Evolutionary conservation across 805 yeast genomes (phyloP).

Genomic region (Ogataea naganishii): DNA sequence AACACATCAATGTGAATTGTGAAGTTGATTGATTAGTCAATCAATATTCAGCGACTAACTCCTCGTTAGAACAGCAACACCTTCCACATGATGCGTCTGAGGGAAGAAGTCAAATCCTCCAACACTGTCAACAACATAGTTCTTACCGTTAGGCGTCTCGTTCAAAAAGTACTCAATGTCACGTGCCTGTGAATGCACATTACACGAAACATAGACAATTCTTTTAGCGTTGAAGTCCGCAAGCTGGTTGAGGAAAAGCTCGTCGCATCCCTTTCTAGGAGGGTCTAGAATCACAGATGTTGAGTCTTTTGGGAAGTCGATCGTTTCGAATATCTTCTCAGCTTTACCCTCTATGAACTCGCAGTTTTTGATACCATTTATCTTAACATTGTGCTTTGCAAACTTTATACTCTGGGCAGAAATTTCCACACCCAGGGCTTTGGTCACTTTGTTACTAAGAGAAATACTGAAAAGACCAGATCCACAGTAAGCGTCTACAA

Average conservation of each 20-base stretch:
- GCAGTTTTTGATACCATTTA: conserved; percentile 71
- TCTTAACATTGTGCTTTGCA: conserved; percentile 72
- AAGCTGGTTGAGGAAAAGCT: conserved; percentile 75
- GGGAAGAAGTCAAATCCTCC: conserved; percentile 94
- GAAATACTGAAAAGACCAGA: conserved; percentile 89
- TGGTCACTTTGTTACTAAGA: conserved; percentile 71
- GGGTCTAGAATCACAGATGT: conserved; percentile 95
- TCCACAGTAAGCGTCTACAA: conserved; percentile 95
- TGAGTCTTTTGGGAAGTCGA: conserved; percentile 62
- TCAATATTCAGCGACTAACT: too few species aligned
- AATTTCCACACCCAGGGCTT: conserved; percentile 89
- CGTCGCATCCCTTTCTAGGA: conserved; percentile 95
- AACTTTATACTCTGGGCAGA: conserved; percentile 85
- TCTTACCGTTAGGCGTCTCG: conserved; percentile 50
- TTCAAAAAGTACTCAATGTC: conserved; percentile 79
- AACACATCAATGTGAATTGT: too few species aligned
- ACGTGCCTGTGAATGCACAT: conserved; percentile 95
- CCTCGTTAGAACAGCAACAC: conserved; percentile 36
- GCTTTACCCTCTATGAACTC: conserved; percentile 88
- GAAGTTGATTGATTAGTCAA: too few species aligned
- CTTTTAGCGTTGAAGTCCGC: conserved; percentile 76
- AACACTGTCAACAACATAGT: conserved; percentile 69
- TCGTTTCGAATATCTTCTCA: conserved; percentile 73
- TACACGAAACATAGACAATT: conserved; percentile 93
- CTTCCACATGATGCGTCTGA: conserved; percentile 51